Base-by-base conservation (phyloP, 2,329 filamentous ascomycete genomes). In the Ilyonectria robusta region DNA sequence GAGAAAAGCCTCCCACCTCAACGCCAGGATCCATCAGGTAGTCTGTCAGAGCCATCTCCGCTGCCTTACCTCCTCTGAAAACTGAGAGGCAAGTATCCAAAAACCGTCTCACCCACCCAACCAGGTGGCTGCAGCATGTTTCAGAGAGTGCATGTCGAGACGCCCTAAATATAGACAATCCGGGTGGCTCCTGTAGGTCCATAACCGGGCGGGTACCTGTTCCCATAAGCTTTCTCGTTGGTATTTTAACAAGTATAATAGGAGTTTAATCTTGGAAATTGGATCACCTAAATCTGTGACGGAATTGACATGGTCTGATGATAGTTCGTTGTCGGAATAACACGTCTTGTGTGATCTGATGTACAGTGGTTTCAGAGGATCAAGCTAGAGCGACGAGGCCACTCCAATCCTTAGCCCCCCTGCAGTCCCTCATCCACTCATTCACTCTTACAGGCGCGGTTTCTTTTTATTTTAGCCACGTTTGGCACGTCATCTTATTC, bases 71-170 rank as follows among this genome's bases (percentile, higher is more conserved):
- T 33, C 8, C 31, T 11, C 31, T 33, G 8, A 33, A 33, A 33
- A 9, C 31, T 4, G 31, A 33, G 31, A 33, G 31, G 2, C 37
- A 40, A 40, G 13, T 17, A n/a, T 6, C 15, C 37, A 15, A 6
- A 15, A 26, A 17, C 46, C 5, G 13, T 6, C 23, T 17, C 23
- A 48, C 23, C 23, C 26, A 4, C 15, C 46, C 23, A 48, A 29
- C 46, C 21, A 26, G 23, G 21, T 21, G 6, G 11, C 21, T 48
- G 6, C 46, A 29, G 13, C 13, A 56, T 59, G 61, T 61, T 47
- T 70, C 61, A 35, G 58, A 67, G 51, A 56, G 23, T 61, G 54
- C 61, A 40, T 42, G n/a, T 44, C 21, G 17, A 42, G 23, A 15
- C 33, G n/a, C 7, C 33, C 33, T 54, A 33, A 31, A 11, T 33